Percentiles rank a stretch among this genome's conserved stretches.
Evolutionary conservation across 208 protist genomes (phyloP).

Genomic region (Acanthamoeba royreba): DNA sequence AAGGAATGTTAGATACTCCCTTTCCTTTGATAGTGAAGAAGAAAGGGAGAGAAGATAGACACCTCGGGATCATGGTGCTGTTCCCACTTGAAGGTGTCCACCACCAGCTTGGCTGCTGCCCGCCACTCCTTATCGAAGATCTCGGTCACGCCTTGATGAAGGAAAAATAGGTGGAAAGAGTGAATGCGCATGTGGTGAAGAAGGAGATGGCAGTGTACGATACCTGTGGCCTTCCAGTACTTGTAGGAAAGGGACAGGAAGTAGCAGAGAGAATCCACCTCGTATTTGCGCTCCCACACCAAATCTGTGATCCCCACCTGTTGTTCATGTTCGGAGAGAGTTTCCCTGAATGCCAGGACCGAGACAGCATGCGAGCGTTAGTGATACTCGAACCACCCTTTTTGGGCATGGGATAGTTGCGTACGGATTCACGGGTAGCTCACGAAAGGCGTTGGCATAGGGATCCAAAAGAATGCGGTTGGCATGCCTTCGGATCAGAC

Average conservation of each 20-base stretch:
- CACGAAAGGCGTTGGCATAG: conserved; percentile 72
- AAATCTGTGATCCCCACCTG: background rate
- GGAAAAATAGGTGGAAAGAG: background rate
- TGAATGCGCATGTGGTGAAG: background rate
- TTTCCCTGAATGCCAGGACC: background rate
- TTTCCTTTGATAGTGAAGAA: background rate
- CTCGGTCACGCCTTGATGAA: background rate
- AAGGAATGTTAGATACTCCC: background rate
- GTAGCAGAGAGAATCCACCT: conserved; percentile 34
- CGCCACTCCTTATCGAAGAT: background rate
- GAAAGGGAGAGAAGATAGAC: background rate
- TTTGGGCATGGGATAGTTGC: background rate
- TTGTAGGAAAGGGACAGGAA: conserved; percentile 27
- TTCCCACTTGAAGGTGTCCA: background rate
- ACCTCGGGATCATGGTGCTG: conserved; percentile 11
- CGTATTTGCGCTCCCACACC: conserved; percentile 44
- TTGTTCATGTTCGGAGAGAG: background rate
- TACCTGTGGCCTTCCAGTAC: conserved; percentile 42
- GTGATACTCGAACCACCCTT: background rate
- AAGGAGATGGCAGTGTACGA: background rate
- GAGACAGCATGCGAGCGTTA: background rate
- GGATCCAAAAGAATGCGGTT: conserved; percentile 57
- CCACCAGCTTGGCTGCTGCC: background rate
- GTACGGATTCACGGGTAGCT: background rate
- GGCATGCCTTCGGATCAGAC: conserved; percentile 55